Evolutionary conservation across 73 alveolate species (phyloP), one percentile per base, ranked within the genome.

Genomic region (Effrenium voratum): DNA sequence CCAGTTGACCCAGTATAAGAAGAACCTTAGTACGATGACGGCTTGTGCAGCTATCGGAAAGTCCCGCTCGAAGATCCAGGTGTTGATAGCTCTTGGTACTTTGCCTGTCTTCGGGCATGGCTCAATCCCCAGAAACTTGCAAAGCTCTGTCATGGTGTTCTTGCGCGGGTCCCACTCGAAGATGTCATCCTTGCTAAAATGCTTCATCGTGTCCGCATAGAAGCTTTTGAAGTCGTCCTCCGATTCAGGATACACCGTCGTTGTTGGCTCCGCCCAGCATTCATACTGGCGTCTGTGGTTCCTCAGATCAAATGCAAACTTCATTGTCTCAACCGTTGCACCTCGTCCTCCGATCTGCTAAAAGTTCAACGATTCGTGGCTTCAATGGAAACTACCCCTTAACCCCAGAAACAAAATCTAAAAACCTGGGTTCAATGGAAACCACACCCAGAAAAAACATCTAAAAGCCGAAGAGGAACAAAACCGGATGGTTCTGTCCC

Each of bases 11-110:
- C 96, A 90, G 55, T 90, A 87, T 41, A 90, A 34, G 75, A 90
- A 90, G 44, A 90, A 24, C 46, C 96, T 72, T 60, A 90, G 75
- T 3, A 52, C 52, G 52, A 66, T 66, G 47, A 90, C 96, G 10
- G 87, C 85, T 26, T 66, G 63, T 44, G 92, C 66, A 19, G 96
- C 96, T 12, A 90, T 43, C 19, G 96, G 96, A 40, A 90, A 90
- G 73, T 90, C 96, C 10, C 73, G 96, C 82, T 90, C 96, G 30
- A 90, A 90, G 96, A 90, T 90, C 96, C 96, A 90, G 43, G 96
- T 90, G 59, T 90, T 90, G 96, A 90, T 90, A 57, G 96, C 96
- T 47, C 75, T 90, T 38, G 76, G 92, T 5, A 81, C 92, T 49
- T 90, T 90, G 59, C 96, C 96, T 52, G 28, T 32, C 86, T 90